Evolutionary conservation across 441 rosid genomes (phyloP), one percentile per base, ranked within the genome.

Genomic region (Hura crepitans): DNA sequence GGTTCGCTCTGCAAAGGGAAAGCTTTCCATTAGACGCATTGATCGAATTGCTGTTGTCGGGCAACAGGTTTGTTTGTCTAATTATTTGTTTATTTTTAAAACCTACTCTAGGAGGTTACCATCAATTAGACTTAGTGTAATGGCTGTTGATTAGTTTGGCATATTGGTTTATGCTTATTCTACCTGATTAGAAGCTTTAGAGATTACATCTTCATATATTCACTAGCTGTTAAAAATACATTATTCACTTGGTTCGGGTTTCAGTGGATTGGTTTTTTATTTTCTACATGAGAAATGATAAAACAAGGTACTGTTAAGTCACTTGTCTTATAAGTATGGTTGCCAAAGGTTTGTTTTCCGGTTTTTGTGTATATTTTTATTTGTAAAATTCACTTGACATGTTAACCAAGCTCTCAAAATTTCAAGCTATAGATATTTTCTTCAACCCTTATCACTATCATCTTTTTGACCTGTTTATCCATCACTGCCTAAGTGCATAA

Each of bases 1-100:
- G 87, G 85, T 96, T 75, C 91, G 98, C 57, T 91, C 99, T 54
- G 85, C 98, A 20, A 96, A 96, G 68, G 99, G 99, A 78, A 96
- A 96, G 81, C 93, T 96, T 74, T 91, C 97, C 31, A 77, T 93
- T 59, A 84, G 99, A 78, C 97, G 99, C 72, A 91, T 96, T 53
- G 97, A 96, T 83, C 90, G 84, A 86, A 84, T 96, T 73, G 87
- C 85, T 79, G 94, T 83, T 75, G 97, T 93, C 13, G 98, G 98
- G 45, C 98, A 96, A 76, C 97, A 96, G 97, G 98, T 96, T 30
- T n/a, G 49, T 62, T 22, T 37, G 8, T 8, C 15, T 62, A 10
- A 20, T 20, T 6, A 42, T 62, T 25, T 28, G 2, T 72, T 81
- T 90, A 75, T 72, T 46, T 63, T 65, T 43, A 58, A 60, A 57